phyloP scores from a whole-genome alignment of 2,329 filamentous ascomycete genomes.

The Venturia effusa region DNA sequence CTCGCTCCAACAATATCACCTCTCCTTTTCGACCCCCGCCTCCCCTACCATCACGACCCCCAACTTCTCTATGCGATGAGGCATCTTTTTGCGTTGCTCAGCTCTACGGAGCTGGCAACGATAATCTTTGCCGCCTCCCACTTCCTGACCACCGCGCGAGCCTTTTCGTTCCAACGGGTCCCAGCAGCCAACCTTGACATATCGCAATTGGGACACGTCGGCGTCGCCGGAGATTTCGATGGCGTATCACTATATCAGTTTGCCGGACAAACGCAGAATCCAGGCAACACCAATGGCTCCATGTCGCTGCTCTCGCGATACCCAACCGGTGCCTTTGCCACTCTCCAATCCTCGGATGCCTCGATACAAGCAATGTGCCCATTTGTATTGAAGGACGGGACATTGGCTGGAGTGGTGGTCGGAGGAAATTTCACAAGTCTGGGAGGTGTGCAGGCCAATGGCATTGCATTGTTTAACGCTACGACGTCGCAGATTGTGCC shows the following conservation, averaged over 20 bases:
- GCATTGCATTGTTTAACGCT: constrained; percentile 72
- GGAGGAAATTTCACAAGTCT: constrained; percentile 95
- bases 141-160: constrained; percentile 18
- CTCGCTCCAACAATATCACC: neutral
- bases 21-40: neutral
- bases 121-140: constrained; percentile 20
- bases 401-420: constrained; percentile 63
- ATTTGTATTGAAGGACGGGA: constrained; percentile 56
- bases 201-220: constrained; percentile 66
- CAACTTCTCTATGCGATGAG: constrained; percentile 10
- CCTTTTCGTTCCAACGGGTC: constrained; percentile 45
- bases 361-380: constrained; percentile 83
- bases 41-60: neutral
- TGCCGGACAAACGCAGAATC: constrained; percentile 62
- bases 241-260: constrained; percentile 86
- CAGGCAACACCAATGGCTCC: constrained; percentile 60
- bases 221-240: constrained; percentile 79
- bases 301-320: constrained; percentile 70
- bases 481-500: constrained; percentile 58
- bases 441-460: constrained; percentile 61
- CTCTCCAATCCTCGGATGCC: constrained; percentile 66
- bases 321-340: constrained; percentile 73
- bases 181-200: constrained; percentile 69
- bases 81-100: constrained; percentile 10
- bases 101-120: constrained; percentile 17